Evolutionary conservation across 805 yeast species (phyloP), one percentile per base, ranked within the genome.

Genomic region (Ogataea sp.): DNA sequence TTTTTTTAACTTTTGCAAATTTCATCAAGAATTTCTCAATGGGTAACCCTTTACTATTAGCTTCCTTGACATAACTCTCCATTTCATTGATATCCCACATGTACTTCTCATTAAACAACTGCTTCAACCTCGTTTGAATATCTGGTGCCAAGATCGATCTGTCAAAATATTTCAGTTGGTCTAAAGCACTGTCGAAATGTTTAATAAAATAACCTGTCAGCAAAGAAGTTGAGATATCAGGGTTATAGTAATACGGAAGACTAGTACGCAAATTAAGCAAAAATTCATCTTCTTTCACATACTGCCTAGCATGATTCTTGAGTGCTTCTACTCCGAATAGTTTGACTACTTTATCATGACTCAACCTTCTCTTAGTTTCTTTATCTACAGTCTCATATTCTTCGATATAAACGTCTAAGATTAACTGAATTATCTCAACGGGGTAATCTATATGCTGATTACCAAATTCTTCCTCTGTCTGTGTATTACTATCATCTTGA

Each of bases 11-110:
- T 37, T 71, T 66, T 1, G 87, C 85, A 53, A 61, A 78, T 52
- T 81, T 82, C 70, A 79, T 64, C 25, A 79, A 61, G 46, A 79
- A 77, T 37, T 63, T 70, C 24, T 80, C 87, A 15, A 70, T 58
- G 55, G 75, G 80, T 25, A 73, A 40, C 9, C 70, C 71, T 40
- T 71, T 72, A 2, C 59, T 59, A 52, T 80, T 77, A 25, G 83
- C 55, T 31, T 78, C 82, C 15, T 68, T 71, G 11, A 87, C 58
- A 49, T 75, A 80, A 8, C 93, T 89, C 32, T 58, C 64, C 3
- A 83, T 64, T 21, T 82, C 88, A 0, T 64, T 63, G n/a, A 80
- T 41, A 0, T 62, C 69, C 93, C 93, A 83, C 8, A 63, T 60
- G 0, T 68, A 47, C 53, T 82, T 84, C 32, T 71, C 44, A 21